These are phyloP conservation scores for Fagus sylvatica DNA, from an alignment of 306 rosid species.

Conservation along the genomic window DNA sequence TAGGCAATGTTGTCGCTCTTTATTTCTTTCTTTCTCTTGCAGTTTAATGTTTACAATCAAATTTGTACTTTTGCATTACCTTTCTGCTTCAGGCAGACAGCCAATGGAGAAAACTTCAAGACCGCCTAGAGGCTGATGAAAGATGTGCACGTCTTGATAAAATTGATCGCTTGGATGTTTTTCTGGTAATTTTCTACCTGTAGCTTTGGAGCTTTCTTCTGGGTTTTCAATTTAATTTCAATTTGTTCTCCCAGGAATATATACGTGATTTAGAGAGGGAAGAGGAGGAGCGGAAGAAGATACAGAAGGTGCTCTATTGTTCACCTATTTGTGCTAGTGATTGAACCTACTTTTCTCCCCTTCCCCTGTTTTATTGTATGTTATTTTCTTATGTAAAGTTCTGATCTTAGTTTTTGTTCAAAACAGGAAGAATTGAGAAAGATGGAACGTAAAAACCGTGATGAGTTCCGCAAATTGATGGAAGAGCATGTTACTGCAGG, in stretches of 20 bases:
- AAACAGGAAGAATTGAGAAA: constrained; percentile 88
- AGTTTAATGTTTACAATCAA: constrained; percentile 22
- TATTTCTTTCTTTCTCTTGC: background rate
- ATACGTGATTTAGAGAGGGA: constrained; percentile 77
- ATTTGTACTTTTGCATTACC: constrained; percentile 26
- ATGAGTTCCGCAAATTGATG: constrained; percentile 90
- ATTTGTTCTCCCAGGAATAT: constrained; percentile 58
- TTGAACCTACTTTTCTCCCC: constrained; percentile 2
- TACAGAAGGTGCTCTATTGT: constrained; percentile 64
- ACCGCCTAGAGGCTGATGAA: constrained; percentile 88
- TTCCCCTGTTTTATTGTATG: constrained; percentile 16
- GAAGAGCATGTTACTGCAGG: constrained; percentile 76
- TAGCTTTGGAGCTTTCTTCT: constrained; percentile 14
- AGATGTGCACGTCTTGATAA: constrained; percentile 88
- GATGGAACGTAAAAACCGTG: constrained; percentile 85
- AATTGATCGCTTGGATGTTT: constrained; percentile 75
- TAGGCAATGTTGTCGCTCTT: constrained; percentile 9
- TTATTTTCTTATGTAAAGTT: background rate
- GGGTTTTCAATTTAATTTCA: constrained; percentile 28
- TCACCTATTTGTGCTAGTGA: constrained; percentile 15
- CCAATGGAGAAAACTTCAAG: constrained; percentile 97
- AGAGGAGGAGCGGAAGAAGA: constrained; percentile 93
- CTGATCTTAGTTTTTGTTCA: constrained; percentile 37
- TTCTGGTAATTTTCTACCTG: constrained; percentile 51
- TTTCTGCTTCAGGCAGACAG: constrained; percentile 61